Evolutionary conservation across 2,329 filamentous ascomycete genomes (phyloP), one percentile per base, ranked within the genome.

Genomic region (Talaromyces sp.): DNA sequence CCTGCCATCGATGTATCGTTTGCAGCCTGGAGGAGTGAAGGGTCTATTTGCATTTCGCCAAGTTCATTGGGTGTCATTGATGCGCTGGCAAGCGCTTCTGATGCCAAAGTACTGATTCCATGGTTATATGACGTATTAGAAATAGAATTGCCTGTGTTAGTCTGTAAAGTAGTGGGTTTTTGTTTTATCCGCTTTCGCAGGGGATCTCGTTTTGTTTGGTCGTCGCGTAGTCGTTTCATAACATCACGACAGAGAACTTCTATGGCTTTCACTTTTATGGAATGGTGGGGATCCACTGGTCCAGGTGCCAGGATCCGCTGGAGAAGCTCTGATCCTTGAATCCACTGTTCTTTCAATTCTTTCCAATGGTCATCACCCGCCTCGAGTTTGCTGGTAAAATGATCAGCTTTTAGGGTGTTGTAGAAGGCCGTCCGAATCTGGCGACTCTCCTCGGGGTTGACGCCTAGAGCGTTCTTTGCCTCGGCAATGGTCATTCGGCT

Each of bases 171-270:
- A 50, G 66, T 47, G 64, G 6, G 55, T 16, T 66, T 56, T 61
- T 72, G 55, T 42, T 66, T 67, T 47, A 65, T 57, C 71, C 70
- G 72, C 74, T 72, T 77, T 64, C 78, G 78, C 14, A 78, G 78
- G 2, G 81, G 76, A 68, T 86, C 79, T 60, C 82, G 80, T 66
- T 84, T 85, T 0, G 79, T 80, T 63, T 85, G 83, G 65, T 90
- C 87, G 68, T 91, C 88, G 40, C 88, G 84, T 59, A 89, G 81
- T 55, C 91, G 83, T 76, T 93, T 93, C 83, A 91, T 88, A 18
- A 91, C 88, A 74, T 94, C 90, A 57, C 87, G 83, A 58, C 89
- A 89, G 3, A 95, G 76, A 0, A 89, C 81, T 64, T 93, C 89
- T 54, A 93, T 73, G 1, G 89, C 89, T 66, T 85, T 87, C 36